phyloP scores from a whole-genome alignment of 2,329 filamentous ascomycete genomes.

The Lachnellula hyalina region DNA sequence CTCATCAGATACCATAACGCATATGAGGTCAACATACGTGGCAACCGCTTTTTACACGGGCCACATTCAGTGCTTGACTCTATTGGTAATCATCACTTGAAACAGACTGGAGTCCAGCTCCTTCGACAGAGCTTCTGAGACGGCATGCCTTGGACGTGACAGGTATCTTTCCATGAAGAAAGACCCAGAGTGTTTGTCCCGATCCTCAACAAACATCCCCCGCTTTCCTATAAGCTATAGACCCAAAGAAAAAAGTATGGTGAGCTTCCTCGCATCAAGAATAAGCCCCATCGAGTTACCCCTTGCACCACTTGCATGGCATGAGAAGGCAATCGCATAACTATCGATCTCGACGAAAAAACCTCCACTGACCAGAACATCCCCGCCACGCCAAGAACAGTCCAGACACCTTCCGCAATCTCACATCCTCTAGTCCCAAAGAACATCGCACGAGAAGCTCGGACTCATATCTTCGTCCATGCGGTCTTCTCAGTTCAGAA shows the following conservation, averaged over 20 bases:
- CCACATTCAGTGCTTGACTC: conserved; percentile 95
- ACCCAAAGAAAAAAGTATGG: conserved; percentile 40
- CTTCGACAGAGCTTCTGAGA: conserved; percentile 61
- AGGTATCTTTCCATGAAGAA: conserved; percentile 33
- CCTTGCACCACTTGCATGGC: conserved; percentile 33
- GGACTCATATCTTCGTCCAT: conserved; percentile 92
- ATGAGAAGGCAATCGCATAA: conserved; percentile 85
- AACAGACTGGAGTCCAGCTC: conserved; percentile 52
- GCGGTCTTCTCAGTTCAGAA: conserved; percentile 38
- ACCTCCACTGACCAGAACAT: conserved; percentile 50
- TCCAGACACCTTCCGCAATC: conserved; percentile 35
- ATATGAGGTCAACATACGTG: conserved; percentile 42
- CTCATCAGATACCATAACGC: conserved; percentile 46
- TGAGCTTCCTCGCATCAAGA: conserved; percentile 90
- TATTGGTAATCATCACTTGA: conserved; percentile 90
- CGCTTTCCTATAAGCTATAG: conserved; percentile 52
- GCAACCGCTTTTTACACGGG: conserved; percentile 34
- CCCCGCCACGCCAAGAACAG: conserved; percentile 35
- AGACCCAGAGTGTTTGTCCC: conserved; percentile 25
- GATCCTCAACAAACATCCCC: conserved; percentile 25
- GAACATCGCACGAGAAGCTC: conserved; percentile 39
- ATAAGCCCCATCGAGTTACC: conserved; percentile 99
- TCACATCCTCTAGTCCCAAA: conserved; percentile 23
- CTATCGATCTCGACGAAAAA: conserved; percentile 93
- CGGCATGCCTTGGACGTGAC: conserved; percentile 20